A percentile compares a stretch with the other conserved stretches of the same genome.
These are phyloP conservation scores for Penicillium griseofulvum DNA, from an alignment of 2,329 filamentous ascomycete species.

Conservation along the genomic window DNA sequence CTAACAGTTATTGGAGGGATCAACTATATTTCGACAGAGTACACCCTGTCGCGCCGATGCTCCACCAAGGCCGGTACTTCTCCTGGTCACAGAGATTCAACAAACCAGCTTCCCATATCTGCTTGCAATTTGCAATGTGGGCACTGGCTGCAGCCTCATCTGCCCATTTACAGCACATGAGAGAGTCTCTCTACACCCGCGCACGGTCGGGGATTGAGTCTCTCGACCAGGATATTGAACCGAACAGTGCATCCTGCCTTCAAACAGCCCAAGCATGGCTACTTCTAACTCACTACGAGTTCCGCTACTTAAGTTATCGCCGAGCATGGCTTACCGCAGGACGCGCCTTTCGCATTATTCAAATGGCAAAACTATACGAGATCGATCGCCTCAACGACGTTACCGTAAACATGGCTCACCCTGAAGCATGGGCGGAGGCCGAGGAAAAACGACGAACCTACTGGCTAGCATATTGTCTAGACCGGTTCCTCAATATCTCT, in stretches of 20 bases:
- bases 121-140: conserved; percentile 41
- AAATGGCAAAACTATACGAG: conserved; percentile 37
- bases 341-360: conserved; percentile 38
- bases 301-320: conserved; percentile 33
- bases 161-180: conserved; percentile 30
- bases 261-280: conserved; percentile 36
- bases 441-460: conserved; percentile 37
- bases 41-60: conserved; percentile 28
- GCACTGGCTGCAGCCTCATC: conserved; percentile 35
- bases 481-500: conserved; percentile 32
- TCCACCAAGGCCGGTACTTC: conserved; percentile 30
- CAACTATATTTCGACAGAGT: conserved; percentile 34
- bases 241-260: not conserved
- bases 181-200: conserved; percentile 27
- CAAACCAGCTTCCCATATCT: conserved; percentile 19
- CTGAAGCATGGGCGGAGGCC: conserved; percentile 20
- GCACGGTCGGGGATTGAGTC: conserved; percentile 14
- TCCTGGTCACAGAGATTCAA: conserved; percentile 22
- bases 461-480: conserved; percentile 40
- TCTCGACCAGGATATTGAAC: conserved; percentile 6
- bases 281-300: conserved; percentile 39
- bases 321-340: conserved; percentile 40
- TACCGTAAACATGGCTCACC: not conserved
- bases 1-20: conserved; percentile 19
- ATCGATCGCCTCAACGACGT: conserved; percentile 23